Evolutionary conservation across 441 rosid genomes (phyloP).

Genomic region (Pelargonium citronellum): DNA sequence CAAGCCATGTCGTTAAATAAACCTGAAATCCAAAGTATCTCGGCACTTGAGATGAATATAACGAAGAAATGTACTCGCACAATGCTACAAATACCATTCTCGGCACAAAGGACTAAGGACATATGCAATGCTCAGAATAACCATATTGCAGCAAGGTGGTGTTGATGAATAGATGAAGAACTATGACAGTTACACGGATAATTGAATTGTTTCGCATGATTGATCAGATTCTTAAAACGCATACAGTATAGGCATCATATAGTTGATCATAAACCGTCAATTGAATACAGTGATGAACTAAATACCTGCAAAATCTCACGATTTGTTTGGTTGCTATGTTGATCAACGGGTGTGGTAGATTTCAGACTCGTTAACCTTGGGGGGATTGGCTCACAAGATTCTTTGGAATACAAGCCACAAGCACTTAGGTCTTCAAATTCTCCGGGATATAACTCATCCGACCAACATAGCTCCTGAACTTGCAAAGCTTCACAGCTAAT

Average conservation of each 20-base stretch:
- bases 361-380: conserved; percentile 41
- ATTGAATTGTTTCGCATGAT: neutral
- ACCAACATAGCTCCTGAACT: conserved; percentile 39
- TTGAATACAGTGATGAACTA: conserved; percentile 2
- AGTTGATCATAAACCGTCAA: neutral
- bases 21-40: conserved; percentile 35
- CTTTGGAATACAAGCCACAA: conserved; percentile 45
- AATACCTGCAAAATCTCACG: conserved; percentile 58
- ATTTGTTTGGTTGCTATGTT: conserved; percentile 35
- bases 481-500: conserved; percentile 40
- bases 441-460: conserved; percentile 62
- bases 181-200: neutral
- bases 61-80: neutral
- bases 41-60: neutral
- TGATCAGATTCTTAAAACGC: neutral
- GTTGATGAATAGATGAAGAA: neutral
- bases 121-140: no score
- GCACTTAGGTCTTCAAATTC: conserved; percentile 54
- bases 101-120: neutral
- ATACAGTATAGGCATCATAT: neutral
- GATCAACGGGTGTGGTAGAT: conserved; percentile 25
- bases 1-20: conserved; percentile 74
- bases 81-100: neutral
- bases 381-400: conserved; percentile 35
- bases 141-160: neutral